Conservation (phyloP, 2,329 filamentous ascomycete genomes). For the Dothideomycetes sp. region DNA sequence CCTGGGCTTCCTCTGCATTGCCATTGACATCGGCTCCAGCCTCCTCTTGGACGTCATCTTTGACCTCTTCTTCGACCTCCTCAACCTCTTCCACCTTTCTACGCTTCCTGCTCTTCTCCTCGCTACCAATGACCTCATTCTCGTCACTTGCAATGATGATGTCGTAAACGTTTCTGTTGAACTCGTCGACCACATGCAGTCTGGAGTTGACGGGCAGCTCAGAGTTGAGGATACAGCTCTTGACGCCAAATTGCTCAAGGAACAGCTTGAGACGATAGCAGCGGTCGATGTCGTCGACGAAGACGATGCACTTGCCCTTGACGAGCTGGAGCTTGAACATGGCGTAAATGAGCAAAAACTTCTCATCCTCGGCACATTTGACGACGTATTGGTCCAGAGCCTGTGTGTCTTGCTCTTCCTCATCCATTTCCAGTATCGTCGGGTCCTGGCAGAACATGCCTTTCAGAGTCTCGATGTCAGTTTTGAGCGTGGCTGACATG, state of each 20-base stretch:
- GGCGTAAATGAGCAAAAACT: constrained; percentile 84
- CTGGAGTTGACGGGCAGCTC: constrained; percentile 88
- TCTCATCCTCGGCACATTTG: constrained; percentile 92
- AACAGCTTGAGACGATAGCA: constrained; percentile 92
- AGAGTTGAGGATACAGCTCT: constrained; percentile 86
- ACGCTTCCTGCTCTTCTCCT: constrained; percentile 28
- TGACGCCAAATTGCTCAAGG: constrained; percentile 92
- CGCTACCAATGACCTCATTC: constrained; percentile 66
- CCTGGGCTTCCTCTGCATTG: constrained; percentile 8
- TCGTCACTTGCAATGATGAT: constrained; percentile 96
- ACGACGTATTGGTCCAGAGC: constrained; percentile 52
- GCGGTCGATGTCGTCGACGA: constrained; percentile 75
- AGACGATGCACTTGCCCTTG: constrained; percentile 81
- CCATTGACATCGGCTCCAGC: constrained; percentile 14
- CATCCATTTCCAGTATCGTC: constrained; percentile 68
- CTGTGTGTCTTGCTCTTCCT: constrained; percentile 60
- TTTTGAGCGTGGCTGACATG: constrained; percentile 85
- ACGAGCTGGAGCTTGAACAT: constrained; percentile 92
- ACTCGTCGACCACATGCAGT: constrained; percentile 91
- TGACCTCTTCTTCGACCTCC: constrained; percentile 10
- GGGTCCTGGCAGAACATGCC: constrained; percentile 76
- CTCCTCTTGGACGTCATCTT: constrained; percentile 12
- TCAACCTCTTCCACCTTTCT: constrained; percentile 13
- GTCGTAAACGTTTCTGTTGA: constrained; percentile 94
- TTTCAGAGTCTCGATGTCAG: constrained; percentile 77